phyloP scores from a whole-genome alignment of 2,329 filamentous ascomycete genomes.

The Aspergillus spinulosporus region DNA sequence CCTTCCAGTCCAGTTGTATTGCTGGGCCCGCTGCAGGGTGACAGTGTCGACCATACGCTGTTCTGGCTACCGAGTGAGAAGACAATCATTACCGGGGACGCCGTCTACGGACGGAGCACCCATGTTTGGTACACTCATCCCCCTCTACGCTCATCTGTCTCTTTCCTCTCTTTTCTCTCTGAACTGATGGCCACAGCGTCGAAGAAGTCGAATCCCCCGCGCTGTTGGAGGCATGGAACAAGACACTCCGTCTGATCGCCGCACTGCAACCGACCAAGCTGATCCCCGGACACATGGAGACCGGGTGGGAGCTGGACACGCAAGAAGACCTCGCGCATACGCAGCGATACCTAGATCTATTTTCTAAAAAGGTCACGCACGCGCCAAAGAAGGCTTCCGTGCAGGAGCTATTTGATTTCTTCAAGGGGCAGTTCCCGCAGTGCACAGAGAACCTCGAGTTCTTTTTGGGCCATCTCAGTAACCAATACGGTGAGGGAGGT shows the following conservation, averaged over 20 bases:
- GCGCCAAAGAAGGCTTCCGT: conserved; percentile 28
- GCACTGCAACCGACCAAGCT: conserved; percentile 30
- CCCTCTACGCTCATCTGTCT: no score
- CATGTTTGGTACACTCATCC: conserved; percentile 28
- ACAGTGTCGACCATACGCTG: conserved; percentile 32
- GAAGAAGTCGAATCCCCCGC: conserved; percentile 33
- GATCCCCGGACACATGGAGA: conserved; percentile 31
- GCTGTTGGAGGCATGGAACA: conserved; percentile 29
- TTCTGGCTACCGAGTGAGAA: conserved; percentile 33
- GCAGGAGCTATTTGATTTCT: conserved; percentile 31
- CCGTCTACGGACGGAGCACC: conserved; percentile 33
- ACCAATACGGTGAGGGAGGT: conserved; percentile 35
- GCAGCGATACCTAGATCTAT: conserved; percentile 32
- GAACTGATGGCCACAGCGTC: conserved; percentile 21
- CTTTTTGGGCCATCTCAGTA: conserved; percentile 36
- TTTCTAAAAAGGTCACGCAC: conserved; percentile 31
- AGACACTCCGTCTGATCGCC: conserved; percentile 30
- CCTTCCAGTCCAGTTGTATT: conserved; percentile 27
- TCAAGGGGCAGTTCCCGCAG: conserved; percentile 32
- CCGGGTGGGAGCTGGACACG: conserved; percentile 30
- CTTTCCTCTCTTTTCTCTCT: no score
- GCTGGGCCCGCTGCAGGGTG: conserved; percentile 36
- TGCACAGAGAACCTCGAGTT: conserved; percentile 36
- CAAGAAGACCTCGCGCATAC: conserved; percentile 32
- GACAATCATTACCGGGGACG: conserved; percentile 31